A percentile compares a stretch with the other conserved stretches of the same genome.
Conservation (phyloP, 495 filamentous ascomycete genomes). For the Margaritispora aquatica region DNA sequence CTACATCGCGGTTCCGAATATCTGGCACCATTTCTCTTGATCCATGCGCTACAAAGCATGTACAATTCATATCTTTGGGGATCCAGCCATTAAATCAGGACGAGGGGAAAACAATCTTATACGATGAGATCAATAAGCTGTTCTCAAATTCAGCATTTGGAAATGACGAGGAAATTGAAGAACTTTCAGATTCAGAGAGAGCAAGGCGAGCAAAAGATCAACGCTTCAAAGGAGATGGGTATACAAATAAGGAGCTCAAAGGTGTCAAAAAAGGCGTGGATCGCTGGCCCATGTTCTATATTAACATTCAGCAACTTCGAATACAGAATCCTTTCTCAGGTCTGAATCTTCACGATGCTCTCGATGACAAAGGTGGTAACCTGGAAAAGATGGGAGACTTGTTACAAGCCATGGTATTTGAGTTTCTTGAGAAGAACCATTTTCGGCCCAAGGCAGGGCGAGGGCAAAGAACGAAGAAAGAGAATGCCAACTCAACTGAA, state of each 20-base stretch:
- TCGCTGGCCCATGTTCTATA: constrained; percentile 86
- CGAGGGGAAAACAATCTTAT: constrained; percentile 57
- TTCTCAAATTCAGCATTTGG: constrained; percentile 80
- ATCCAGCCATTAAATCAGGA: constrained; percentile 50
- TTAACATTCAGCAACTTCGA: constrained; percentile 53
- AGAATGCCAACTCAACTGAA: not conserved
- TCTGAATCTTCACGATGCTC: constrained; percentile 20
- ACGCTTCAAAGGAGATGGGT: constrained; percentile 40
- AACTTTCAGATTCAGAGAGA: constrained; percentile 30
- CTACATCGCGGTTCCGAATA: constrained; percentile 50
- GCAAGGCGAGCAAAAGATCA: constrained; percentile 31
- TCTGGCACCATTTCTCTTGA: constrained; percentile 62
- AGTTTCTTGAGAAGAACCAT: constrained; percentile 64
- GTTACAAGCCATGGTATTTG: constrained; percentile 53
- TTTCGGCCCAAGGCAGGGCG: constrained; percentile 29
- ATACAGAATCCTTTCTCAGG: not conserved
- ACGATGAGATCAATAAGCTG: constrained; percentile 70
- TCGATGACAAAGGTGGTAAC: constrained; percentile 32
- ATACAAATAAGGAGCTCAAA: constrained; percentile 51
- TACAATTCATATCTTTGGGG: constrained; percentile 77
- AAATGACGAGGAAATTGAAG: constrained; percentile 38
- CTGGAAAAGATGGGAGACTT: constrained; percentile 48
- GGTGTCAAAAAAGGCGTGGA: constrained; percentile 60
- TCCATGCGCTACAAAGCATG: constrained; percentile 61
- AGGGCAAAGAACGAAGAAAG: not conserved